Conservation (phyloP, 495 filamentous ascomycete genomes). For the Penicillium cosmopolitanum region DNA sequence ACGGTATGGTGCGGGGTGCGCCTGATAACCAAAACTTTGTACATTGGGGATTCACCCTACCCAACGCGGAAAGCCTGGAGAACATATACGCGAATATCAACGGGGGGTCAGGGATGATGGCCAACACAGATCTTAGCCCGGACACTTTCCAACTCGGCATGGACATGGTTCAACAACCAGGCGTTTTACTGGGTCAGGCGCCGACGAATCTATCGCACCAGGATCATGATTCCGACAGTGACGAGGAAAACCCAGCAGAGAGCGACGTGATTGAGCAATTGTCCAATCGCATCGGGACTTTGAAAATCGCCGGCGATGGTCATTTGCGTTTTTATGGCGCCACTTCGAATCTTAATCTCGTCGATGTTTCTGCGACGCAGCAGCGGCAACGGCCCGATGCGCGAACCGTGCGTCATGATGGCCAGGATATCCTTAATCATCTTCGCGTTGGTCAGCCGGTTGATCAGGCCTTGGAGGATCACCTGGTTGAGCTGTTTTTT, state of each 20-base stretch:
- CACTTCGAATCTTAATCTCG: slow-evolving; percentile 31
- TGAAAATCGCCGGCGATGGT: slow-evolving; percentile 33
- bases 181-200: slow-evolving; percentile 27
- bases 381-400: slow-evolving; percentile 10
- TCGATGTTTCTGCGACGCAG: slow-evolving; percentile 10
- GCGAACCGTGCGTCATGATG: slow-evolving; percentile 28
- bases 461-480: slow-evolving; percentile 27
- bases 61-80: slow-evolving; percentile 48
- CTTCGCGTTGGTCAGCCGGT: slow-evolving; percentile 26
- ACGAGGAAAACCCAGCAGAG: slow-evolving; percentile 34
- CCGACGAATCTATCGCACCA: slow-evolving; percentile 14
- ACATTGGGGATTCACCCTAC: slow-evolving; percentile 46
- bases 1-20: slow-evolving; percentile 28
- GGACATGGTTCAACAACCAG: slow-evolving; percentile 42
- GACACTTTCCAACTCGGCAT: slow-evolving; percentile 37
- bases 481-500: slow-evolving; percentile 40
- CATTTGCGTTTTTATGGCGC: slow-evolving; percentile 34
- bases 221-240: slow-evolving; percentile 44
- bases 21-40: slow-evolving; percentile 33
- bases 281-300: slow-evolving; percentile 33
- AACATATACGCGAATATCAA: slow-evolving; percentile 45
- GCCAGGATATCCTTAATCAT: slow-evolving; percentile 19
- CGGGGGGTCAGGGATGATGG: slow-evolving; percentile 19
- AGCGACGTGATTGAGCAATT: slow-evolving; percentile 5
- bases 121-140: slow-evolving; percentile 33